Conservation (phyloP, 2,329 filamentous ascomycete species). For the Colletotrichum abscissum region DNA sequence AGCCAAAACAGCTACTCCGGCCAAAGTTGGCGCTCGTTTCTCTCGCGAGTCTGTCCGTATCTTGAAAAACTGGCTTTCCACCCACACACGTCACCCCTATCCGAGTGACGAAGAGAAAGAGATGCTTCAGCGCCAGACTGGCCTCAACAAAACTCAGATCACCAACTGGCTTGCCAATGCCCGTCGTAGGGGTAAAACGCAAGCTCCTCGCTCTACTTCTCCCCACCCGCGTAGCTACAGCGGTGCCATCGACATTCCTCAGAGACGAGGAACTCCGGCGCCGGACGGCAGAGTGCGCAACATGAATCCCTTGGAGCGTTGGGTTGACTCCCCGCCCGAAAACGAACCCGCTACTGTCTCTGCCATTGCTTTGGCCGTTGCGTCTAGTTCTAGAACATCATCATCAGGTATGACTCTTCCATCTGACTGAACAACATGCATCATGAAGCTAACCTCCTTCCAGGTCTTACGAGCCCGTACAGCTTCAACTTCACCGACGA, state of each 20-base stretch:
- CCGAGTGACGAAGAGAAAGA: slow-evolving; percentile 90
- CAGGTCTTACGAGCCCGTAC: slow-evolving; percentile 67
- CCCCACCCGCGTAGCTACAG: slow-evolving; percentile 73
- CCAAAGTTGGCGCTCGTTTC: slow-evolving; percentile 81
- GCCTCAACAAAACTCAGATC: slow-evolving; percentile 85
- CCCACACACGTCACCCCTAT: slow-evolving; percentile 85
- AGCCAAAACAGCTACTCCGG: slow-evolving; percentile 46
- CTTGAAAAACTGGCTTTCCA: slow-evolving; percentile 85
- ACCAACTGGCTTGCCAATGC: slow-evolving; percentile 95
- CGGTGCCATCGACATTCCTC: slow-evolving; percentile 79
- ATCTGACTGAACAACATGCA: neutral
- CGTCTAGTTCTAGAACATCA: slow-evolving; percentile 61
- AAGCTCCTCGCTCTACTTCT: slow-evolving; percentile 74
- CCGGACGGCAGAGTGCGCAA: slow-evolving; percentile 49
- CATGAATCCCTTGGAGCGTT: slow-evolving; percentile 69
- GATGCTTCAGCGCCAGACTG: slow-evolving; percentile 80
- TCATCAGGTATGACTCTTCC: slow-evolving; percentile 41
- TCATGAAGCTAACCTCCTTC: slow-evolving; percentile 12
- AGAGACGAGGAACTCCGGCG: slow-evolving; percentile 65
- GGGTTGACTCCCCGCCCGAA: slow-evolving; percentile 69
- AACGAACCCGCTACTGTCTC: slow-evolving; percentile 70
- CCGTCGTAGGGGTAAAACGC: slow-evolving; percentile 82
- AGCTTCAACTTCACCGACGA: slow-evolving; percentile 70
- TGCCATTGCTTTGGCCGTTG: slow-evolving; percentile 68
- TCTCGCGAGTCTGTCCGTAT: slow-evolving; percentile 83